Evolutionary conservation across 805 yeast species (phyloP), one percentile per base, ranked within the genome.

Genomic region (Scheffersomyces amazonensis): DNA sequence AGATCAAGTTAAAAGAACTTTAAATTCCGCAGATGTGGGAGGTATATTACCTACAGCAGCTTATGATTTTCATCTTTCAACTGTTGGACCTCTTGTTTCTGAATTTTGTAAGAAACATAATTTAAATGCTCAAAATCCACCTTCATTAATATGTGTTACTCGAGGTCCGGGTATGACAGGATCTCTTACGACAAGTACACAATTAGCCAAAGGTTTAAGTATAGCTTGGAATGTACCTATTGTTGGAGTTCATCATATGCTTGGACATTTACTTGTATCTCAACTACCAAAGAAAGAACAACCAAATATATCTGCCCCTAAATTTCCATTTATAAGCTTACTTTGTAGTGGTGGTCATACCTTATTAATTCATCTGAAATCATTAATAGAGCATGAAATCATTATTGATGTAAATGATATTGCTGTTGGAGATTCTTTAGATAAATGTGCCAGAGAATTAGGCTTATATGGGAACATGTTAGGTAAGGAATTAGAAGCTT

Each of bases 101-200:
- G 56, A 66, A 5, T 60, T 83, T 4, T 62, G 83, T 12, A 24
- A 19, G 0, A 62, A 51, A 33, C 60, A 68, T 49, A 58, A 50
- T 6, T 42, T 76, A 46, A 37, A 44, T 2, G 34, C 56, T 1
- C 8, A 16, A 0, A 50, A 47, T 19, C 66, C 68, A 0, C 87
- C 89, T 0, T 96, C 87, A 54, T 55, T 93, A 32, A 75, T 93
- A 1, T 85, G 96, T 58, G 96, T 83, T 4, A 93, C 99, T 0
- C 66, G 96, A 47, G 99, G 99, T 0, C 99, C 99, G 0, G 99
- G 99, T 0, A 88, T 93, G 96, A 76, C 81, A 7, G 96, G 97
- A 0, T 83, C 95, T 0, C 66, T 93, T 11, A 75, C 87, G 8
- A 83, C 87, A 0, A 95, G 97, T 1, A 67, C 85, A 17, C 93